A percentile compares a stretch with the other conserved stretches of the same genome.
Conservation (phyloP, 2,329 filamentous ascomycete species). For the Diaporthe citri region DNA sequence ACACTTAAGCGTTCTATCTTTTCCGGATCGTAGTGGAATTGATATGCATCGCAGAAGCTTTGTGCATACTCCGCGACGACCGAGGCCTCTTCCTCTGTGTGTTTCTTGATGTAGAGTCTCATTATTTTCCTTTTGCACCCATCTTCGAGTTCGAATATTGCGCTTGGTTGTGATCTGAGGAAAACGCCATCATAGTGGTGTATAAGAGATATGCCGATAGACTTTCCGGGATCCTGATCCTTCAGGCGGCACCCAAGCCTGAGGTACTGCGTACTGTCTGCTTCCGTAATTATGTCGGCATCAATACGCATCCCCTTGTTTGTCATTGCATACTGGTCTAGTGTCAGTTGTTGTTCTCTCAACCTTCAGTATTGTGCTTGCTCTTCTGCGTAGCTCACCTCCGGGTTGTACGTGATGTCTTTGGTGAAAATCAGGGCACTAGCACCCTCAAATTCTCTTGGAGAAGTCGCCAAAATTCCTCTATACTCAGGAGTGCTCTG, state of each 20-base stretch:
- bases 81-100: neutral
- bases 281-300: neutral
- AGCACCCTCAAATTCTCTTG: neutral
- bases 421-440: neutral
- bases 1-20: neutral
- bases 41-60: neutral
- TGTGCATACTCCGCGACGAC: neutral
- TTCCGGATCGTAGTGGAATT: neutral
- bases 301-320: neutral
- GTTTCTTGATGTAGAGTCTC: neutral
- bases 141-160: neutral
- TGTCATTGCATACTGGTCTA: neutral
- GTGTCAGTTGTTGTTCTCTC: neutral
- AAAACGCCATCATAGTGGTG: neutral
- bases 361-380: neutral
- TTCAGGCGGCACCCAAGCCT: neutral
- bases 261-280: neutral
- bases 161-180: neutral
- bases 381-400: neutral
- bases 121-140: neutral
- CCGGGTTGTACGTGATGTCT: neutral
- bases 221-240: neutral
- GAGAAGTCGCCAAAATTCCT: constrained; percentile 1
- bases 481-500: neutral
- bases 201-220: neutral